Evolutionary conservation across 257 asterid species (phyloP), one percentile per base, ranked within the genome.

Genomic region (Nicotiana tabacum): DNA sequence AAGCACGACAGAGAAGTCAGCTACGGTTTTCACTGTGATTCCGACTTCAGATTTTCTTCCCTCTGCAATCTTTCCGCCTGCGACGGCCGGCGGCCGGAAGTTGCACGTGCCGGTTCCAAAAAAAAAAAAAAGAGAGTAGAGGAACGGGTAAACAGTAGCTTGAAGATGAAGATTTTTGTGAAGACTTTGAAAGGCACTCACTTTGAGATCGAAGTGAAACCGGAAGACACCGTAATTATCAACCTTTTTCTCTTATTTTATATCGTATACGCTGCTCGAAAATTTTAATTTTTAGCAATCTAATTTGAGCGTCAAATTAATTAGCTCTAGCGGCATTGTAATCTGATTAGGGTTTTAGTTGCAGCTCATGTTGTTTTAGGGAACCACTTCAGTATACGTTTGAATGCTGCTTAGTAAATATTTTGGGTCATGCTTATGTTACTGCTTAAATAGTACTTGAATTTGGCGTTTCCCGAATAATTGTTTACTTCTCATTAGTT

Each of bases 141-240:
- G 15, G 33, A 74, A 48, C 79, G 13, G 39, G 79, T 13, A 12
- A 39, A 48, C 24, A 48, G 51, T 35, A 74, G 60, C 48, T 32
- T 32, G 80, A 80, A 72, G 78, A 94, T 94, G 97, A 91, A 92
- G 95, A 87, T 94, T 88, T 91, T 89, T 37, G 94, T 94, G 43
- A 93, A 94, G 89, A 94, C 97, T 87, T 83, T 94, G 84, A 94
- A 93, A 83, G 98, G 97, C 82, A 83, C 95, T 37, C 92, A 92
- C 88, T 94, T 94, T 84, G 90, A 91, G 90, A 90, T 94, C 90
- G 94, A 92, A 88, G 98, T 92, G 81, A 89, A 92, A 82, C 93
- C 97, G 2, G 91, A 86, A 83, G 97, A 94, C 84, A 82, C 91
- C 65, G 97, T 94, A 91, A 29, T 32, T 33, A 60, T 57, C 66